Evolutionary conservation across 257 asterid species (phyloP), one percentile per base, ranked within the genome.

Genomic region (Solanum arcanum): DNA sequence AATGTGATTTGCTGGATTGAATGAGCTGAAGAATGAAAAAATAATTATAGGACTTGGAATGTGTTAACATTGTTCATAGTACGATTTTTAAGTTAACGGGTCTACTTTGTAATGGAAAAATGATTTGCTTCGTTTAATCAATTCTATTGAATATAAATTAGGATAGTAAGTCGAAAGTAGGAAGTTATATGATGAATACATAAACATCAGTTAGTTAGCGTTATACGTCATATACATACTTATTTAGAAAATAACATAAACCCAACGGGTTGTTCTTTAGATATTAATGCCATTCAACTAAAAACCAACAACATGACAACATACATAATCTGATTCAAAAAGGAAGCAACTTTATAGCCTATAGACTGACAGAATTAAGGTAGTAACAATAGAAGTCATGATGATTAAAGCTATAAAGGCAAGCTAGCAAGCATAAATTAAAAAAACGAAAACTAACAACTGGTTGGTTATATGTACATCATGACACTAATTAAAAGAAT

Each of bases 361-460:
- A 39, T 4, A 3, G 52, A 47, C 29, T 7, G 12, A 47, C 5
- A 9, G 18, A 86, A 49, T 49, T 15, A 15, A 62, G 81, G 20
- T n/a, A 44, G 16, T 42, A 42, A 42, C 13, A 77, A 77, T 5
- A 56, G 62, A 42, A 77, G n/a, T n/a, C 9, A 33, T 59, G 23
- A 42, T 76, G 35, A 42, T 42, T 42, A 42, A 41, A 42, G 35
- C 44, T 37, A 76, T 42, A 42, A 76, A 16, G 60, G 23, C 60
- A 49, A 15, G 9, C 21, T 25, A 76, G 83, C 35, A 82, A 76
- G 83, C 35, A 82, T 72, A 84, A 88, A 86, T 77, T 74, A 81
- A 47, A 86, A 62, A 83, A 89, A 86, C 18, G 87, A 89, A 86
- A 89, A 86, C 87, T 86, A 86, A 72, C 66, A 83, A 52, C 44